Conservation (phyloP, 1,284 basidiomycete species). For the Sporisorium sorghi region DNA sequence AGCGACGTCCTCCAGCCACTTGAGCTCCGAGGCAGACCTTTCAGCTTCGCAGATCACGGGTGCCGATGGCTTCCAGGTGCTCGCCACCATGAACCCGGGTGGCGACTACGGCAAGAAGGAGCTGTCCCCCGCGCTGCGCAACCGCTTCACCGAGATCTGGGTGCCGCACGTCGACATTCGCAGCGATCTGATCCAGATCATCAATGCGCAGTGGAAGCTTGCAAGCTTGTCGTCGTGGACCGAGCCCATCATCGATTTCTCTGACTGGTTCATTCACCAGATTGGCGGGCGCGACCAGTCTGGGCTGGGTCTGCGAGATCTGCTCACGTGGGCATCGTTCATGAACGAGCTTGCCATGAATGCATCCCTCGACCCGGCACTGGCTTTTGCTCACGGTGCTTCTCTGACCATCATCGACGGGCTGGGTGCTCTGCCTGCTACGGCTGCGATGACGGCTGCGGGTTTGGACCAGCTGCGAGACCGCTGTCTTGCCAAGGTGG, state of each 20-base stretch:
- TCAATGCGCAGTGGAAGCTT: constrained; percentile 79
- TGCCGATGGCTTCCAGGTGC: constrained; percentile 79
- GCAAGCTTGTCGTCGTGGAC: constrained; percentile 76
- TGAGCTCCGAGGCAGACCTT: constrained; percentile 70
- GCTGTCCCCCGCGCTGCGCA: constrained; percentile 93
- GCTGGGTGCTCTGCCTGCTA: constrained; percentile 67
- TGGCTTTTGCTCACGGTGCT: constrained; percentile 70
- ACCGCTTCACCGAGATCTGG: constrained; percentile 99
- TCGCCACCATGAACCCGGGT: constrained; percentile 99
- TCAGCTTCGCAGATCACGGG: constrained; percentile 52
- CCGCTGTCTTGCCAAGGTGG: constrained; percentile 47
- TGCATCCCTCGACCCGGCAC: constrained; percentile 36
- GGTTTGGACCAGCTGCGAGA: constrained; percentile 80
- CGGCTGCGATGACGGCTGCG: constrained; percentile 70
- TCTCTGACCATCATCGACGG: constrained; percentile 70
- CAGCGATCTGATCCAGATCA: constrained; percentile 82
- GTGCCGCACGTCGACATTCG: constrained; percentile 87
- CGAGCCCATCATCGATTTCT: constrained; percentile 79
- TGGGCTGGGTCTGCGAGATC: constrained; percentile 78
- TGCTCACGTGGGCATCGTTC: constrained; percentile 92
- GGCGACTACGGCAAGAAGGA: constrained; percentile 99
- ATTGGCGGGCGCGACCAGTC: constrained; percentile 76
- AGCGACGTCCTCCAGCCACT: constrained; percentile 73
- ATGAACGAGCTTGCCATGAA: constrained; percentile 76
- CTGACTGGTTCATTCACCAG: constrained; percentile 80